Evolutionary conservation across 192 early-diverging fungal genomes (phyloP).

Genomic region (Coemansia sp.): DNA sequence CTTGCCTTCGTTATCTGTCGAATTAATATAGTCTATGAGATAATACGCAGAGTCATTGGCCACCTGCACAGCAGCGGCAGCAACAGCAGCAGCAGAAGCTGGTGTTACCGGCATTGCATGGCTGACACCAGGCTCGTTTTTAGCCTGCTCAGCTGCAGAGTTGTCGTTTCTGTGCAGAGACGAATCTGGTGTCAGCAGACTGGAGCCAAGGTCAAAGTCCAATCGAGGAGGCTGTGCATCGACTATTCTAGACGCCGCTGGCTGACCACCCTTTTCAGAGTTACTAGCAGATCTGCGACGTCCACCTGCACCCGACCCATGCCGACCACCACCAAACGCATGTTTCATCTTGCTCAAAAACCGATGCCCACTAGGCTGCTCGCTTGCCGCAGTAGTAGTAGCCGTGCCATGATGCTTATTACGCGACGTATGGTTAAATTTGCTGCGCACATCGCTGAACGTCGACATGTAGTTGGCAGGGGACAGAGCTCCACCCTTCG

Average conservation of each 20-base stretch:
- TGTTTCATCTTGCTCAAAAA: constrained; percentile 47
- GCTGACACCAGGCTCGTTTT: not conserved
- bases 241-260: not conserved
- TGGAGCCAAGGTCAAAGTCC: constrained; percentile 45
- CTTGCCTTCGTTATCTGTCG: not conserved
- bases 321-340: constrained; percentile 31
- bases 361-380: constrained; percentile 32
- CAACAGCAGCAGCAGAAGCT: not conserved
- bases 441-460: constrained; percentile 42
- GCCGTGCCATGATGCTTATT: not conserved
- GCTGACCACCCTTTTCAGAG: constrained; percentile 3
- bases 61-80: not conserved
- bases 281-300: constrained; percentile 12
- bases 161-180: constrained; percentile 22
- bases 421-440: constrained; percentile 11
- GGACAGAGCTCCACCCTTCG: constrained; percentile 17
- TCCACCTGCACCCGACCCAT: not conserved
- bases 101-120: not conserved
- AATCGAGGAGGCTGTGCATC: constrained; percentile 26
- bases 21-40: constrained; percentile 50
- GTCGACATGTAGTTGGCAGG: constrained; percentile 40
- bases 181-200: constrained; percentile 42
- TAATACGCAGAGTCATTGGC: constrained; percentile 43
- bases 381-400: not conserved
- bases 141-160: constrained; percentile 12